Conservation (phyloP, 305 asterid species). For the Fraxinus sp. region DNA sequence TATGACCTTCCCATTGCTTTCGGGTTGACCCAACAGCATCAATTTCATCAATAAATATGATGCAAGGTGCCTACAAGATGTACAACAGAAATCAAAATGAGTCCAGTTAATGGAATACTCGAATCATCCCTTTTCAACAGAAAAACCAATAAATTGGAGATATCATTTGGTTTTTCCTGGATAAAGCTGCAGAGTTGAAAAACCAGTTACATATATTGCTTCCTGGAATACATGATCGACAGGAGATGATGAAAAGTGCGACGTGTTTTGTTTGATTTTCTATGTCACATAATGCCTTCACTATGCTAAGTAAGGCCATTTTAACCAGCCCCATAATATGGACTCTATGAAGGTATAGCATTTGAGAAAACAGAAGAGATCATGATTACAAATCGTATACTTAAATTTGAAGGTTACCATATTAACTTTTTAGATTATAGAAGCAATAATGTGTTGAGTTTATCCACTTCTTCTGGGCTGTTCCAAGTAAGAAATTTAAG, state of each 20-base stretch:
- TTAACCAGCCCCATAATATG: background rate
- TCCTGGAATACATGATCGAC: background rate
- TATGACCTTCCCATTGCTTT: slow-evolving; percentile 98
- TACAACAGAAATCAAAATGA: slow-evolving; percentile 13
- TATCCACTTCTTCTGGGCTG: background rate
- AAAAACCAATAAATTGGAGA: background rate
- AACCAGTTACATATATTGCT: background rate
- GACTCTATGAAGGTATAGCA: background rate
- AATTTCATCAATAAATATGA: slow-evolving; percentile 92
- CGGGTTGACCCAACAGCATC: slow-evolving; percentile 99
- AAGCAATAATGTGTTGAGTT: background rate
- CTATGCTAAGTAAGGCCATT: background rate
- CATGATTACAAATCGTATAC: background rate
- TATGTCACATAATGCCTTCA: background rate
- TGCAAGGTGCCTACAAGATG: slow-evolving; percentile 83
- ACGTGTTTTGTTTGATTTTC: background rate
- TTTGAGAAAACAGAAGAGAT: background rate
- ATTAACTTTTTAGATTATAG: background rate
- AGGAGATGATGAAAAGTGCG: background rate
- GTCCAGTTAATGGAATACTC: background rate
- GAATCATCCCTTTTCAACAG: background rate
- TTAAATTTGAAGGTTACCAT: background rate
- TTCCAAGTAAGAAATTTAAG: background rate
- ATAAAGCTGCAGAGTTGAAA: background rate
- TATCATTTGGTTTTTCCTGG: background rate